Conservation (phyloP, 2,329 filamentous ascomycete species). For the Fusarium albosuccineum region DNA sequence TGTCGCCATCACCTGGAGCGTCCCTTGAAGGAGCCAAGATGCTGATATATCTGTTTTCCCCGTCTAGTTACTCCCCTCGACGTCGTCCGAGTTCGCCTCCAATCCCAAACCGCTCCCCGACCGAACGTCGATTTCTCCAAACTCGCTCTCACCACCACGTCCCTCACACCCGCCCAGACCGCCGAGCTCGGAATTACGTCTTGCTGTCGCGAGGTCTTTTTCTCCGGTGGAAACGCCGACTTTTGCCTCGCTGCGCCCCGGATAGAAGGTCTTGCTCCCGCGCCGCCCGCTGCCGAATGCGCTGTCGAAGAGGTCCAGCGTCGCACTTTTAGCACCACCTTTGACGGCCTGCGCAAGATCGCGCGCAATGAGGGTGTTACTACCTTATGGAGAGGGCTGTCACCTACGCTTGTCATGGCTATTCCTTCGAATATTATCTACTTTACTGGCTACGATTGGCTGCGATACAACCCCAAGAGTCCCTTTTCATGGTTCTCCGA, state of each 20-base stretch:
- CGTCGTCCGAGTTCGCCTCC: constrained; percentile 93
- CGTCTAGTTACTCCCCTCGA: constrained; percentile 89
- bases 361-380: constrained; percentile 89
- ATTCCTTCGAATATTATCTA: constrained; percentile 98
- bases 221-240: constrained; percentile 86
- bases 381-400: constrained; percentile 92
- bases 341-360: constrained; percentile 94
- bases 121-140: constrained; percentile 67
- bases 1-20: not conserved
- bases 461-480: constrained; percentile 79
- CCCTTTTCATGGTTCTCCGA: constrained; percentile 77
- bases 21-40: not conserved
- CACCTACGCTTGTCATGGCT: constrained; percentile 94
- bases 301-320: constrained; percentile 89
- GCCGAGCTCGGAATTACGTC: constrained; percentile 90
- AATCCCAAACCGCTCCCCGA: constrained; percentile 76
- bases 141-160: constrained; percentile 68
- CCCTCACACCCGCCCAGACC: constrained; percentile 77
- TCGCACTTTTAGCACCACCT: constrained; percentile 87
- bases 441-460: constrained; percentile 97
- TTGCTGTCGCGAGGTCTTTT: constrained; percentile 98
- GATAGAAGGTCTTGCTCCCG: constrained; percentile 60
- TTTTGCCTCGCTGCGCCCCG: constrained; percentile 81
- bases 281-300: constrained; percentile 73
- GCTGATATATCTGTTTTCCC: constrained; percentile 20